These are phyloP conservation scores for Apiospora kogelbergensis DNA, from an alignment of 2,329 filamentous ascomycete genomes.

Conservation along the genomic window DNA sequence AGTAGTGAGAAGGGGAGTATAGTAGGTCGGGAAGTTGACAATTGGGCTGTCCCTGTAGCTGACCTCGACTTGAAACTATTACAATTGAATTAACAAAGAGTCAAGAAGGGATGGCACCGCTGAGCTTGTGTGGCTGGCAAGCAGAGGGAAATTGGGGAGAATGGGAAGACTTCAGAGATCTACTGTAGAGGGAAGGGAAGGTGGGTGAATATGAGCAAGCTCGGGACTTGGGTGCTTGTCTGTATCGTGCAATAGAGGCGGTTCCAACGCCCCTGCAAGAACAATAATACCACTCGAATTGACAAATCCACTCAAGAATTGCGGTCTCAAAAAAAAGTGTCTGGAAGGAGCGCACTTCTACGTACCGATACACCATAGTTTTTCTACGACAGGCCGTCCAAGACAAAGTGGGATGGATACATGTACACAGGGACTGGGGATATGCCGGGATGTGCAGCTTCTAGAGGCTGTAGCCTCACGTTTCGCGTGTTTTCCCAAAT, in stretches of 20 bases:
- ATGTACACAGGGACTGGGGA: conserved; percentile 2
- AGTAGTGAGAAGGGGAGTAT: not conserved
- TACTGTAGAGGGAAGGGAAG: conserved; percentile 3
- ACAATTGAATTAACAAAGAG: conserved; percentile 9
- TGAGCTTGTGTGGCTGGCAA: conserved; percentile 8
- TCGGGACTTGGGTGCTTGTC: not conserved
- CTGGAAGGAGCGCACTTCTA: not conserved
- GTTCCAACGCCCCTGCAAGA: conserved; percentile 5
- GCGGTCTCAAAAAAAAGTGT: conserved; percentile 3
- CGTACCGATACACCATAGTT: not conserved
- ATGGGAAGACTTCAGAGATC: conserved; percentile 2
- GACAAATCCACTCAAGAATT: conserved; percentile 2
- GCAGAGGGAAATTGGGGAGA: conserved; percentile 1
- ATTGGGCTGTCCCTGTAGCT: not conserved
- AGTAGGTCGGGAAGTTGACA: not conserved
- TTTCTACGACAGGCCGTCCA: not conserved
- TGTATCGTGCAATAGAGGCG: conserved; percentile 1
- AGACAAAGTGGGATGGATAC: conserved; percentile 5
- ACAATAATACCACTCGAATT: not conserved
- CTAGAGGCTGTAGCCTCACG: not conserved
- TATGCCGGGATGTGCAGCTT: not conserved
- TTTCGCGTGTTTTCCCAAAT: conserved; percentile 15
- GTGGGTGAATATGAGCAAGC: conserved; percentile 10
- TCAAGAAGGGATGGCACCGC: conserved; percentile 7
- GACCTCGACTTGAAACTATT: conserved; percentile 6